Conservation (phyloP, 805 yeast genomes). For the Candida hungchunana region DNA sequence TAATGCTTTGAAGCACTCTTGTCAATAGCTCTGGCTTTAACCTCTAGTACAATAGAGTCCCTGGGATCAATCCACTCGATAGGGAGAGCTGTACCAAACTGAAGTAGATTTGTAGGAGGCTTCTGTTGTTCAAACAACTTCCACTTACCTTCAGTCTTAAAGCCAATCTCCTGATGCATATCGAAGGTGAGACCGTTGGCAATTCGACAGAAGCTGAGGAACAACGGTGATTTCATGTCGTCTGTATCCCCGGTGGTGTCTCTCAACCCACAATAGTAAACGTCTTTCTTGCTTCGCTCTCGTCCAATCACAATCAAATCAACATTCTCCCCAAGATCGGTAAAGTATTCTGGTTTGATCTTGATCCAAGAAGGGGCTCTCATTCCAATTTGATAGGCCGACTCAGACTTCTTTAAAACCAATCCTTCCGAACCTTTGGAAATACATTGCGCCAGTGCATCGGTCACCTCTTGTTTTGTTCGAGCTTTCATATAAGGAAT, state of each 20-base stretch:
- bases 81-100: conserved; percentile 61
- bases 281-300: conserved; percentile 61
- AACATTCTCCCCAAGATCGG: conserved; percentile 80
- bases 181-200: conserved; percentile 77
- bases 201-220: conserved; percentile 68
- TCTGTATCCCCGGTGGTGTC: conserved; percentile 34
- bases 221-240: conserved; percentile 28
- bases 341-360: conserved; percentile 85
- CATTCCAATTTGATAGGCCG: conserved; percentile 57
- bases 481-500: conserved; percentile 37
- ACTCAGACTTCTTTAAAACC: conserved; percentile 60
- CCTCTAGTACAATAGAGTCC: conserved; percentile 74
- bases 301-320: conserved; percentile 81
- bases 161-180: conserved; percentile 57
- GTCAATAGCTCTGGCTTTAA: conserved; percentile 75
- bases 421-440: conserved; percentile 74
- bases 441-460: conserved; percentile 54
- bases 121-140: conserved; percentile 31
- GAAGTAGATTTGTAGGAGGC: conserved; percentile 40
- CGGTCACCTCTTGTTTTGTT: conserved; percentile 49
- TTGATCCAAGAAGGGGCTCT: conserved; percentile 75
- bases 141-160: conserved; percentile 62
- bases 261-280: conserved; percentile 71
- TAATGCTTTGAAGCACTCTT: conserved; percentile 43
- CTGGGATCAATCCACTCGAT: conserved; percentile 76